A percentile compares a stretch with the other conserved stretches of the same genome.
Conservation (phyloP, 2,329 filamentous ascomycete genomes). For the Emericellopsis atlantica region DNA sequence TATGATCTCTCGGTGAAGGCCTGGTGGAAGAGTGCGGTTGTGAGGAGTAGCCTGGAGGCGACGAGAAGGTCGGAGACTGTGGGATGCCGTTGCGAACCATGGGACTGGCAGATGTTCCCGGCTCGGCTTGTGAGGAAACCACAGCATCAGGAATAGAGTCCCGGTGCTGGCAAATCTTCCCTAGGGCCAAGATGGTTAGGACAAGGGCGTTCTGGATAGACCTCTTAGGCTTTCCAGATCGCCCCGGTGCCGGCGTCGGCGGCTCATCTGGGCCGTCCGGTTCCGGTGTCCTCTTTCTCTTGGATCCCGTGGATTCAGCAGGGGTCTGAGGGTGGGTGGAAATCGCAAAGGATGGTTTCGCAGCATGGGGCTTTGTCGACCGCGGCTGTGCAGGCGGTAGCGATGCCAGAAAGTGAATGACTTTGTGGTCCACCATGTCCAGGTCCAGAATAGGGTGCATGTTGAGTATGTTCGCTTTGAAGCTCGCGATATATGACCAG, state of each 20-base stretch:
- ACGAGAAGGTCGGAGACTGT: constrained; percentile 40
- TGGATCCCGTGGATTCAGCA: constrained; percentile 21
- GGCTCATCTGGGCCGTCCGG: constrained; percentile 18
- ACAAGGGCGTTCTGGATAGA: constrained; percentile 74
- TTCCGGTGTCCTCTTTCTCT: constrained; percentile 43
- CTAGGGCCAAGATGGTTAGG: constrained; percentile 71
- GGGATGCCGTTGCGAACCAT: constrained; percentile 35
- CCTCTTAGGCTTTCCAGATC: constrained; percentile 40
- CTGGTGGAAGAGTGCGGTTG: constrained; percentile 36
- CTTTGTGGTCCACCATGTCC: constrained; percentile 36
- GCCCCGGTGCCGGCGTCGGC: constrained; percentile 16
- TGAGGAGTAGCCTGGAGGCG: constrained; percentile 31
- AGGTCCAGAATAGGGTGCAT: constrained; percentile 53
- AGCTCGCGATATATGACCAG: constrained; percentile 40
- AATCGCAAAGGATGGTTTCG: constrained; percentile 19
- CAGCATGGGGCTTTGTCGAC: constrained; percentile 11
- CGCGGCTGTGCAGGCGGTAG: constrained; percentile 20
- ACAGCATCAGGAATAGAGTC: constrained; percentile 46
- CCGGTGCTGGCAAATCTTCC: constrained; percentile 59
- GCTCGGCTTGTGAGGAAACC: constrained; percentile 6
- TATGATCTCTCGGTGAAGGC: constrained; percentile 36
- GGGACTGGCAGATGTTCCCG: constrained; percentile 14
- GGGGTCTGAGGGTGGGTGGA: constrained; percentile 11
- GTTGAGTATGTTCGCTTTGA: constrained; percentile 48
- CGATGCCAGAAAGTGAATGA: constrained; percentile 36